Evolutionary conservation across 495 filamentous ascomycete species (phyloP), one percentile per base, ranked within the genome.

Genomic region (Penicillium cataractarum): DNA sequence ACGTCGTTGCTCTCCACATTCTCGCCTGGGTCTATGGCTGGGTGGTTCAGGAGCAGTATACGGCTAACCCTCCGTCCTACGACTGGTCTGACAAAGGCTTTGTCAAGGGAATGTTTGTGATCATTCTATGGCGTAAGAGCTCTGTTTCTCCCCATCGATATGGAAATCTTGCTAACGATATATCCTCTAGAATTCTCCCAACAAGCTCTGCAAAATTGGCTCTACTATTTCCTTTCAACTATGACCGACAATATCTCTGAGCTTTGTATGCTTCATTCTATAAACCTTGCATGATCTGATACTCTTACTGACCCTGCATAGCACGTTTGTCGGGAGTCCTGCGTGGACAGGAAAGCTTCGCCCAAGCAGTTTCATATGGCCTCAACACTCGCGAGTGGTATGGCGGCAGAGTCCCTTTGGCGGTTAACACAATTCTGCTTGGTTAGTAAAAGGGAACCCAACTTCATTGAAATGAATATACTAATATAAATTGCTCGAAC

Each of bases 151-250:
- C 42, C 0, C 27, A 17, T 5, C 0, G 46, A 42, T 50, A 13
- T 55, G 58, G 33, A 60, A 24, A 10, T 15, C 6, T 31, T 26
- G 35, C 54, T 56, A 4, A 56, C 19, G n/a, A n/a, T 7, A 5
- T 4, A 1, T 21, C 4, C 33, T 40, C n/a, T 21, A 72, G 73
- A 74, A 52, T 81, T 82, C 57, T 63, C 81, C 26, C 73, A 75
- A 12, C 80, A 83, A 63, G 68, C 76, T 1, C 62, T 78, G 31
- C 80, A 83, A 58, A 83, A 81, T 59, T 82, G 76, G 74, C 65
- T 84, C 8, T 87, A 88, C 72, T 89, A 88, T 65, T 74, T 88
- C 54, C 80, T 89, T 39, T 75, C 79, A 2, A 83, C 87, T 26
- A 71, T 87, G 60, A 85, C 86, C 0, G 74, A 83, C 24, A 80